Evolutionary conservation across 768 basidiomycete genomes (phyloP), one percentile per base, ranked within the genome.

Genomic region (Lactarius quietus): DNA sequence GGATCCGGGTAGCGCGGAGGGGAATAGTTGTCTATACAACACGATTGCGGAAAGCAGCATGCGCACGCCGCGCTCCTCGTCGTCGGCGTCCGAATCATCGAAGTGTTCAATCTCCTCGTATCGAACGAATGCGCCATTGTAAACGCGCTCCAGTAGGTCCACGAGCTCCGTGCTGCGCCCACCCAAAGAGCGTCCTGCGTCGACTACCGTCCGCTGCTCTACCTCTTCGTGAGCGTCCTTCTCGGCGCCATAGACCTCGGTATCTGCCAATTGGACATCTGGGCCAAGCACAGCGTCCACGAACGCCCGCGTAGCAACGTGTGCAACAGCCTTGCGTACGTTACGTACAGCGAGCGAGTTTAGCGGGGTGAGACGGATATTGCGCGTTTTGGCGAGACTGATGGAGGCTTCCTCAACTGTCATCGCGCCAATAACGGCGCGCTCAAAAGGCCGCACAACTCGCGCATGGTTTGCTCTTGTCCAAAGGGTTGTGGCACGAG

Each of bases 171-270:
- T 81, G 0, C 84, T 80, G 14, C 73, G 71, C 1, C 88, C 89
- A 3, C 89, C 88, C 7, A 92, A 81, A 61, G 85, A 84, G 54
- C 79, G 80, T 26, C 87, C 86, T 29, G 84, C 84, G 8, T 83
- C 82, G 43, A 90, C 73, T 0, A 86, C 85, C 36, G 74, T 76
- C 59, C 75, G 73, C 73, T 81, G 79, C 67, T 81, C 81, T 43
- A 76, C 74, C 18, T 78, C 75, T 33, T 79, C 76, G 67, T 65
- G 71, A 66, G 39, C 72, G 66, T 68, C 70, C 64, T 72, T 69
- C 57, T 75, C 72, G n/a, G 78, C 74, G 35, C 73, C 69, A 57
- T 74, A 71, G 55, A 60, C 54, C 36, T 73, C 68, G 20, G 64
- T 57, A 15, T 68, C 72, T 6, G 62, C 67, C 2, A 63, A 51